Base-by-base conservation (phyloP, 2,329 filamentous ascomycete species). In the Stachybotrys chartarum region DNA sequence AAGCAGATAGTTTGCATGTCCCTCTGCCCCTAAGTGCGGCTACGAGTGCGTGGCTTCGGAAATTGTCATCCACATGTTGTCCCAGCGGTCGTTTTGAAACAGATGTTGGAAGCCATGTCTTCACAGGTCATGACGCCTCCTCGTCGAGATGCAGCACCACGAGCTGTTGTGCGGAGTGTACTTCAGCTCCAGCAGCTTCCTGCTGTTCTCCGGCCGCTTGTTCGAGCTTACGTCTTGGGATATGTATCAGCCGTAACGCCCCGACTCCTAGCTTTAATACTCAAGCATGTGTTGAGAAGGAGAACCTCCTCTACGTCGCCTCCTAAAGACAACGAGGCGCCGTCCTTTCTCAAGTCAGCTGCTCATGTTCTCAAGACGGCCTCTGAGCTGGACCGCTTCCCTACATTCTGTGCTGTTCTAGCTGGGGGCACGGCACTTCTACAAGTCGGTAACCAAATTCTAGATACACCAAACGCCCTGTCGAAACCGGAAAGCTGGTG, bases 361-460 rank as follows among this genome's bases (percentile, higher is more conserved):
- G 58, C 63, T n/a, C 61, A 65, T 39, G 78, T 83, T 55, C 64
- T 85, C 39, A 70, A 69, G 46, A 74, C 75, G 7, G 82, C 80
- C 3, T 68, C 85, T 16, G 79, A 82, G 49, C 70, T 72, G 55
- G 77, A 78, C 57, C 75, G 82, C 8, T 86, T 86, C 62, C 82
- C 84, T 48, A 75, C 82, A 5, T 86, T 86, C 64, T 86, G 83
- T 65, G 83, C 82, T 7, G 72, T 76, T 7, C 69, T 86, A 10
- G 78, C 82, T 45, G 84, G 83, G 39, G 82, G 83, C 45, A 80
- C 78, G 59, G 83, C 82, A 30, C 65, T 86, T n/a, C 65, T 86
- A n/a, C 77, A 84, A 74, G 82, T 80, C 70, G 62, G 75, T 63
- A 50, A 50, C 14, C 61, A 70, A 62, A 49, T 57, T 60, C 35